Percentiles rank a stretch among this genome's conserved stretches.
phyloP scores from a whole-genome alignment of 106 monocot genomes.

The Narthecium ossifragum region DNA sequence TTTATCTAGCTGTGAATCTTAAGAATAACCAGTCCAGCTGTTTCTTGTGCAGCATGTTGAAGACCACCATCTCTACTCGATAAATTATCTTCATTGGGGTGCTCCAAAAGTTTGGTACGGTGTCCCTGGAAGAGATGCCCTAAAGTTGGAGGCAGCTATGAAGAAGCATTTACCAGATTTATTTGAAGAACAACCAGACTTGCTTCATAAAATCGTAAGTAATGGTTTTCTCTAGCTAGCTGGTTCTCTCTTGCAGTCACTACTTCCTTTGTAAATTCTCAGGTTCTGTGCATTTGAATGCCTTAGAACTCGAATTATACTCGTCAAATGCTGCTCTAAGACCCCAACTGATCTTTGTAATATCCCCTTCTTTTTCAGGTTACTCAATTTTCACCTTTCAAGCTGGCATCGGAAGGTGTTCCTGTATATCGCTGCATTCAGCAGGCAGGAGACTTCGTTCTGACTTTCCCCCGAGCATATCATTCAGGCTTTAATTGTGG shows the following conservation, averaged over 20 bases:
- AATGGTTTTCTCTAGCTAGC: slow-evolving; percentile 2
- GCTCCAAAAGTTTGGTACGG: slow-evolving; percentile 76
- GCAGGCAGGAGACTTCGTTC: slow-evolving; percentile 66
- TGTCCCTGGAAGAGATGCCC: slow-evolving; percentile 48
- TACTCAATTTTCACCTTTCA: slow-evolving; percentile 72
- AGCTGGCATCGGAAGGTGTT: slow-evolving; percentile 59
- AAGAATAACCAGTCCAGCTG: too few species aligned
- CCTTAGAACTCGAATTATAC: neutral
- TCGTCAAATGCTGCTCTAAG: too few species aligned
- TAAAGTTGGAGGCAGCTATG: slow-evolving; percentile 54
- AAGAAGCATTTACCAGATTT: slow-evolving; percentile 53
- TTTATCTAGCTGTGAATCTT: too few species aligned
- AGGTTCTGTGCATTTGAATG: neutral
- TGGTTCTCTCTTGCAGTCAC: too few species aligned
- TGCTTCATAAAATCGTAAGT: slow-evolving; percentile 65
- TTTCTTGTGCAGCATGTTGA: slow-evolving; percentile 52
- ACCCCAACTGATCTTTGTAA: slow-evolving; percentile 17
- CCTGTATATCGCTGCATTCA: slow-evolving; percentile 68
- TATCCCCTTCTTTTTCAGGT: slow-evolving; percentile 32
- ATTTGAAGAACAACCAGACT: slow-evolving; percentile 60
- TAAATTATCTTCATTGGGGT: slow-evolving; percentile 71
- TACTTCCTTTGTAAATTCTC: neutral
- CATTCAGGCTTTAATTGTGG: slow-evolving; percentile 80
- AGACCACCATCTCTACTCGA: slow-evolving; percentile 67
- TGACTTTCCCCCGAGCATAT: slow-evolving; percentile 84